A percentile compares a stretch with the other conserved stretches of the same genome.
Evolutionary conservation across 495 filamentous ascomycete genomes (phyloP).

Genomic region (Xylaria intraflava): DNA sequence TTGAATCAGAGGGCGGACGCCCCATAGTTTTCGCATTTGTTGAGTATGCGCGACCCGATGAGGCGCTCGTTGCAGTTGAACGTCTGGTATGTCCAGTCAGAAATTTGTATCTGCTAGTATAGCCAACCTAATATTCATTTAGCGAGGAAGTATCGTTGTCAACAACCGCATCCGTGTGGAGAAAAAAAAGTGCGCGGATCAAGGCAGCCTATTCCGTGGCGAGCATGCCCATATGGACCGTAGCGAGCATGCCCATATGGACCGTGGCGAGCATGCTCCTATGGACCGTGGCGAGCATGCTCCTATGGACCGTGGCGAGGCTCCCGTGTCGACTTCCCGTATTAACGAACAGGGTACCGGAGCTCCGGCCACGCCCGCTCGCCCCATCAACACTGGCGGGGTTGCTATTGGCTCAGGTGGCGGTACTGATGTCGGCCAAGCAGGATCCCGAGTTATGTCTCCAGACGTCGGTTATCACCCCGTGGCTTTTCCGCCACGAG

Average conservation of each 20-base stretch:
- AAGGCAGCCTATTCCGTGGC: conserved; percentile 2
- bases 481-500: background rate
- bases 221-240: too few relatives aligned
- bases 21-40: conserved; percentile 49
- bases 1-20: conserved; percentile 14
- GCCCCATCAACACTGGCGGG: background rate
- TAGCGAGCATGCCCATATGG: too few relatives aligned
- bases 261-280: background rate
- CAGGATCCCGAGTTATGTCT: background rate
- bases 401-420: conserved; percentile 1
- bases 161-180: conserved; percentile 62
- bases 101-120: background rate
- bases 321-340: background rate
- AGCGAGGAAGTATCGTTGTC: conserved; percentile 7
- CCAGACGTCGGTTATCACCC: conserved; percentile 1
- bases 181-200: conserved; percentile 66
- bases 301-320: background rate
- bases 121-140: background rate
- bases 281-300: background rate
- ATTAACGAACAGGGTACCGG: background rate
- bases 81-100: conserved; percentile 13
- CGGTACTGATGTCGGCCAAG: background rate
- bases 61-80: conserved; percentile 35
- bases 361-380: conserved; percentile 2
- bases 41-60: conserved; percentile 34